Percentiles rank a stretch among this genome's conserved stretches.
phyloP scores from a whole-genome alignment of 345 rosid species.

The Barbarea vulgaris region DNA sequence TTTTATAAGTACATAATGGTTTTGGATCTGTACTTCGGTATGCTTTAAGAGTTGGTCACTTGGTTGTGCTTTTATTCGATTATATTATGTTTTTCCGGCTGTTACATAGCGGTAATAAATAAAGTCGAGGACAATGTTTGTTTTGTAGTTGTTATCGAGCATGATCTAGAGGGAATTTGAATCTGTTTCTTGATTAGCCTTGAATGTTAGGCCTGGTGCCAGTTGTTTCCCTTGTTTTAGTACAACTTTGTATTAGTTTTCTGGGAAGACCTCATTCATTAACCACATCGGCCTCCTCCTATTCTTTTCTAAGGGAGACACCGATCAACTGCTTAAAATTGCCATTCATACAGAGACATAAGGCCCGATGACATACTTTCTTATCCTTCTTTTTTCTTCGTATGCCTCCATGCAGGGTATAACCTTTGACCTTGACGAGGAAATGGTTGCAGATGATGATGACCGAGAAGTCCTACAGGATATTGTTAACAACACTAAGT shows the following conservation, averaged over 20 bases:
- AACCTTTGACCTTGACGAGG: conserved; percentile 75
- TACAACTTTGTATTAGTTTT: background rate
- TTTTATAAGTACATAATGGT: conserved; percentile 8
- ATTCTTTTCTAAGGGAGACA: conserved; percentile 3
- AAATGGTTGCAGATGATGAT: conserved; percentile 67
- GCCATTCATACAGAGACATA: background rate
- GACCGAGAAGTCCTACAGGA: conserved; percentile 79
- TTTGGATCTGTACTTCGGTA: conserved; percentile 11
- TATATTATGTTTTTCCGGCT: background rate
- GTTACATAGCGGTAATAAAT: background rate
- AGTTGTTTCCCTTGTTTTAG: background rate
- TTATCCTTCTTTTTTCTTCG: background rate
- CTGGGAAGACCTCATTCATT: conserved; percentile 17
- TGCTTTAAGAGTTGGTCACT: conserved; percentile 3
- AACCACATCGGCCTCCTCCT: background rate
- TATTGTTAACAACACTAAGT: conserved; percentile 73
- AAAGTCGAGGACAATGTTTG: background rate
- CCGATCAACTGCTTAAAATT: conserved; percentile 6
- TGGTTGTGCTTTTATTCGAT: conserved; percentile 4
- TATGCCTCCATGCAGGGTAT: conserved; percentile 58
- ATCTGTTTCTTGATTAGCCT: conserved; percentile 6
- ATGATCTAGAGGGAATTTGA: conserved; percentile 11
- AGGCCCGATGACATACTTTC: background rate
- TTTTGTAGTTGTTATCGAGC: conserved; percentile 11
- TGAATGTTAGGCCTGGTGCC: background rate